phyloP scores from a whole-genome alignment of 1,284 basidiomycete genomes.

The Ustilago crameri region DNA sequence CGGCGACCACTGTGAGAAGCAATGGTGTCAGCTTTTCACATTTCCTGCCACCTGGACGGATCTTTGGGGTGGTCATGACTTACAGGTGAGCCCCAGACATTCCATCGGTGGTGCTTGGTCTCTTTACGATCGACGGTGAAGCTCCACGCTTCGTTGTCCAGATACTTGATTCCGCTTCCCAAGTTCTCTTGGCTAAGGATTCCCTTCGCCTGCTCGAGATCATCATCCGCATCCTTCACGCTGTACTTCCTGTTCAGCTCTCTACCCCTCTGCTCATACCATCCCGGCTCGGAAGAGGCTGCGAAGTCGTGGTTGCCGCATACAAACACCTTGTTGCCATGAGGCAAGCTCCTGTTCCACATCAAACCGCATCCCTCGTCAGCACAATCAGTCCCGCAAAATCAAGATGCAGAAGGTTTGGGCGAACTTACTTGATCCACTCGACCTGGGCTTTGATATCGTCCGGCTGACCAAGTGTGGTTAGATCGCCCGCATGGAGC shows the following conservation, averaged over 20 bases:
- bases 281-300: conserved; percentile 15
- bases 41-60: too few relatives aligned
- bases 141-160: conserved; percentile 21
- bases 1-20: conserved; percentile 32
- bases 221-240: conserved; percentile 14
- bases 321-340: conserved; percentile 35
- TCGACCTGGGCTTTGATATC: conserved; percentile 28
- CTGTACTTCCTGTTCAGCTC: conserved; percentile 29
- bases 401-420: conserved; percentile 7
- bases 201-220: conserved; percentile 6
- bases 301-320: conserved; percentile 53
- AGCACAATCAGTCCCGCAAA: not conserved
- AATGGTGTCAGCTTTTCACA: not conserved
- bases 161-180: conserved; percentile 12
- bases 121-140: conserved; percentile 27
- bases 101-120: conserved; percentile 25
- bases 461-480: conserved; percentile 27
- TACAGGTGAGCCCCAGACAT: conserved; percentile 42
- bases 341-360: conserved; percentile 2
- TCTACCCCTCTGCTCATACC: conserved; percentile 25
- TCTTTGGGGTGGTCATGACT: not conserved
- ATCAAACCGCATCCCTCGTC: too few relatives aligned
- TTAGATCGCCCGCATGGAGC: conserved; percentile 50
- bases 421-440: conserved; percentile 38
- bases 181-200: conserved; percentile 4